phyloP scores from a whole-genome alignment of 2,329 filamentous ascomycete species.

The Cordyceps cicadae region DNA sequence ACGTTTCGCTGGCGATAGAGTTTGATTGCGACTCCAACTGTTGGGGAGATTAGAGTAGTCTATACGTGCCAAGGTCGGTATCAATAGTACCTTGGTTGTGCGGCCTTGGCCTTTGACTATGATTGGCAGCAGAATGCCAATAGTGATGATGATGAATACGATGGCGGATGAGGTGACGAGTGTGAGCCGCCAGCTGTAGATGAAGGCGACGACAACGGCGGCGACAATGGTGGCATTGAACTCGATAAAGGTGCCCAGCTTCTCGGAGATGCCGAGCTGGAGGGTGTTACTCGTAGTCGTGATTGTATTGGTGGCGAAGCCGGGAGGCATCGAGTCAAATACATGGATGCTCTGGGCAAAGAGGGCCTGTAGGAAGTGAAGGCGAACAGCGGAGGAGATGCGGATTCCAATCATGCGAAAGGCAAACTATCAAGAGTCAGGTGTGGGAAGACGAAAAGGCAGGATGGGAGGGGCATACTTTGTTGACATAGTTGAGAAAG shows the following conservation, averaged over 20 bases:
- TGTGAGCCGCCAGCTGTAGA: slow-evolving; percentile 50
- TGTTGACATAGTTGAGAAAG: slow-evolving; percentile 52
- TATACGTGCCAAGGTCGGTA: not conserved
- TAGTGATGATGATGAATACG: slow-evolving; percentile 44
- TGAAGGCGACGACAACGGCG: slow-evolving; percentile 47
- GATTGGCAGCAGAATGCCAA: slow-evolving; percentile 43
- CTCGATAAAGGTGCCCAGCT: slow-evolving; percentile 51
- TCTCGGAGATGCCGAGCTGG: slow-evolving; percentile 58
- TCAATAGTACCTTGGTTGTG: slow-evolving; percentile 29
- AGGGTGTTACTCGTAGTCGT: slow-evolving; percentile 55
- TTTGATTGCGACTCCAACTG: slow-evolving; percentile 48
- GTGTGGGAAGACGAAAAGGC: not conserved
- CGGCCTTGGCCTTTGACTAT: slow-evolving; percentile 43
- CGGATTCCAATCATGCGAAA: slow-evolving; percentile 56
- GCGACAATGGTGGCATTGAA: slow-evolving; percentile 44
- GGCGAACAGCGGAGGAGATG: slow-evolving; percentile 52
- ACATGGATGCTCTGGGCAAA: slow-evolving; percentile 60
- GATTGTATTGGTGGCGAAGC: slow-evolving; percentile 54
- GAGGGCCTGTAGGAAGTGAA: slow-evolving; percentile 55
- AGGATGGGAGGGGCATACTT: slow-evolving; percentile 24
- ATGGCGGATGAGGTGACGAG: slow-evolving; percentile 50
- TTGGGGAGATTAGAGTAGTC: not conserved
- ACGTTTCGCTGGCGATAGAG: slow-evolving; percentile 52
- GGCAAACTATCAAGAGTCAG: slow-evolving; percentile 35
- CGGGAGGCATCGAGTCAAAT: slow-evolving; percentile 57